These are phyloP conservation scores for Agaricus blazei DNA, from an alignment of 768 basidiomycete genomes.

Conservation along the genomic window DNA sequence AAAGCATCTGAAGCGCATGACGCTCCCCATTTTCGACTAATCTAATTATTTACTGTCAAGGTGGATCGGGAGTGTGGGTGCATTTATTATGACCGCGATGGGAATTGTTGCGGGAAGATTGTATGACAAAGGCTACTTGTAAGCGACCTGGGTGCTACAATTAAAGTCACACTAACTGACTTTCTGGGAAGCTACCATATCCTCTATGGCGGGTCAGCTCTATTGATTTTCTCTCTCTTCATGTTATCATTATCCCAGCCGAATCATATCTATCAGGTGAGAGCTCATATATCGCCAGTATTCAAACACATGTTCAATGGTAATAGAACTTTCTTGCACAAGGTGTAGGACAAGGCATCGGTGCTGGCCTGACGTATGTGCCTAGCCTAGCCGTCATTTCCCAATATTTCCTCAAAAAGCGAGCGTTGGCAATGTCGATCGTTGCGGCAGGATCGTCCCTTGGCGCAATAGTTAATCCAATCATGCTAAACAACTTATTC, in stretches of 20 bases:
- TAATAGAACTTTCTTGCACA: conserved; percentile 39
- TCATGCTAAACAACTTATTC: conserved; percentile 47
- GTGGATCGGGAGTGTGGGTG: conserved; percentile 24
- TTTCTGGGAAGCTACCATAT: conserved; percentile 19
- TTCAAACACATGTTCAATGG: background rate
- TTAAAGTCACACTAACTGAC: background rate
- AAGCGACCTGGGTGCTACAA: background rate
- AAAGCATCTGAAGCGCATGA: background rate
- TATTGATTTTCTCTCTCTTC: conserved; percentile 27
- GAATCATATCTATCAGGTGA: conserved; percentile 26
- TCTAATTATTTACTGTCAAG: conserved; percentile 4
- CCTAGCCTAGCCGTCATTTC: conserved; percentile 39
- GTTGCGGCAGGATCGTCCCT: conserved; percentile 20
- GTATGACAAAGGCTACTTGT: conserved; percentile 26
- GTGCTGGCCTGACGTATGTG: conserved; percentile 36
- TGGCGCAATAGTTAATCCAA: conserved; percentile 37
- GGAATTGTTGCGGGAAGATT: conserved; percentile 22
- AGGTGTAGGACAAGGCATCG: conserved; percentile 41
- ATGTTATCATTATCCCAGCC: conserved; percentile 25
- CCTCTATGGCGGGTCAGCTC: conserved; percentile 21
- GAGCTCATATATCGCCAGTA: background rate
- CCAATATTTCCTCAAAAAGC: conserved; percentile 38
- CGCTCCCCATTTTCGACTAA: background rate
- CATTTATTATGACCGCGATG: conserved; percentile 18
- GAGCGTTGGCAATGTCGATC: conserved; percentile 41